Evolutionary conservation across 495 filamentous ascomycete genomes (phyloP).

Genomic region (Penicillium coffeae): DNA sequence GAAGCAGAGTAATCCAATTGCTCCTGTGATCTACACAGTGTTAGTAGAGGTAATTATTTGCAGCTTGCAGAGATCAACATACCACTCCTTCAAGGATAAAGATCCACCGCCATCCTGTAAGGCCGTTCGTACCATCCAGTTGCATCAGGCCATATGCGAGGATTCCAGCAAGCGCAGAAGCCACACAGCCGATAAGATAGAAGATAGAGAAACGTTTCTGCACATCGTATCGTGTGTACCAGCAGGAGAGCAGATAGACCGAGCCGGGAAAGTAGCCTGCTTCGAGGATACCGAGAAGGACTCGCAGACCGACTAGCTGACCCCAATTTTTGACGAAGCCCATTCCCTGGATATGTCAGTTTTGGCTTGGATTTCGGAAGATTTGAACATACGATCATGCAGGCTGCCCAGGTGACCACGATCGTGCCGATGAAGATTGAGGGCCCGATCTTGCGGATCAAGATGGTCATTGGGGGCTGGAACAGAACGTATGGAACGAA

Average conservation of each 20-base stretch:
- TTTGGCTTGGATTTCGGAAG: too few relatives aligned
- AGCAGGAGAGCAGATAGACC: constrained; percentile 59
- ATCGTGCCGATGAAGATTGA: constrained; percentile 52
- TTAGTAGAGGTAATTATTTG: constrained; percentile 2
- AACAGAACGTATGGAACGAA: constrained; percentile 61
- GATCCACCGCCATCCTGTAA: constrained; percentile 61
- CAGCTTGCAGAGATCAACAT: constrained; percentile 2
- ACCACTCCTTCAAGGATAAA: constrained; percentile 60
- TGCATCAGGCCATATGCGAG: constrained; percentile 64
- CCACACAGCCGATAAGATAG: constrained; percentile 60
- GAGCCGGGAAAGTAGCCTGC: constrained; percentile 61
- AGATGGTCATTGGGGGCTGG: constrained; percentile 56
- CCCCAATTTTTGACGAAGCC: constrained; percentile 54
- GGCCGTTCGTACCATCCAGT: constrained; percentile 42
- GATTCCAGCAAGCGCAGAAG: constrained; percentile 59
- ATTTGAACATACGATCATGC: constrained; percentile 33
- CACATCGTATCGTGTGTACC: constrained; percentile 63
- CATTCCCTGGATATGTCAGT: constrained; percentile 42
- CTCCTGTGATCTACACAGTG: constrained; percentile 34
- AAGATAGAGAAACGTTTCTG: constrained; percentile 62
- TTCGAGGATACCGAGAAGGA: constrained; percentile 60
- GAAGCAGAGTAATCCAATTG: constrained; percentile 41
- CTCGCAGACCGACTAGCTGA: constrained; percentile 49
- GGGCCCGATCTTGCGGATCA: constrained; percentile 59
- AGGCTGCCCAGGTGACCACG: constrained; percentile 47